Evolutionary conservation across 83 land plant genomes (phyloP).

Genomic region (Picea engelmannii): DNA sequence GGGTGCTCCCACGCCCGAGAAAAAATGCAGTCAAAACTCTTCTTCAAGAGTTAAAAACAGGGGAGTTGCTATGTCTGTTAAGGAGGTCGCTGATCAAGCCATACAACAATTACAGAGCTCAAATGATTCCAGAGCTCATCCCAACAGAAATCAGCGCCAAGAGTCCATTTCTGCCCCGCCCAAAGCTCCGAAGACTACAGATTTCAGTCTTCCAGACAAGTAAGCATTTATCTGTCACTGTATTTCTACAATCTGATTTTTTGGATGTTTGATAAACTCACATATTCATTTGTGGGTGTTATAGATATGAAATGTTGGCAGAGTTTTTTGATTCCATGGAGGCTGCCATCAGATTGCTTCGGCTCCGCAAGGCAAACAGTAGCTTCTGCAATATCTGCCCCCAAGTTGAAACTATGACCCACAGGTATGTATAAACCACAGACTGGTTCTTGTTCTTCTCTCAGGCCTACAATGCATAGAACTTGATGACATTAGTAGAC

Average conservation of each 20-base stretch:
- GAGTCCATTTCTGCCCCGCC: background rate
- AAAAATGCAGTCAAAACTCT: too few relatives aligned
- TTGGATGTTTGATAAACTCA: background rate
- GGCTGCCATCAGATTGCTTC: constrained; percentile 56
- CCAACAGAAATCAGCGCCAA: too few relatives aligned
- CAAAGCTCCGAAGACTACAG: background rate
- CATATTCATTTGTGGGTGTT: background rate
- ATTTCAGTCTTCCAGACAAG: constrained; percentile 12
- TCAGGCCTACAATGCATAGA: background rate
- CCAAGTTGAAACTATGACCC: constrained; percentile 51
- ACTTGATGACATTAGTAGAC: background rate
- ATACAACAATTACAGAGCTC: too few relatives aligned
- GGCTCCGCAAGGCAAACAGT: constrained; percentile 32
- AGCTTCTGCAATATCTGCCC: constrained; percentile 44
- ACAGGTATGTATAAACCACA: constrained; percentile 35
- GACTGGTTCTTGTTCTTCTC: background rate
- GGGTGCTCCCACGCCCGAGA: too few relatives aligned
- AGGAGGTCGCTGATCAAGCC: too few relatives aligned
- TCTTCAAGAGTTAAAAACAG: too few relatives aligned
- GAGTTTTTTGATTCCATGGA: constrained; percentile 56
- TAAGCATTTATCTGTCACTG: background rate
- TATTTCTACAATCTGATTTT: background rate
- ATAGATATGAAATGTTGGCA: constrained; percentile 35
- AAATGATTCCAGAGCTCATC: too few relatives aligned
- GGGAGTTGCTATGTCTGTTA: too few relatives aligned